Evolutionary conservation across 495 filamentous ascomycete genomes (phyloP).

Genomic region (Patellaria atrata): DNA sequence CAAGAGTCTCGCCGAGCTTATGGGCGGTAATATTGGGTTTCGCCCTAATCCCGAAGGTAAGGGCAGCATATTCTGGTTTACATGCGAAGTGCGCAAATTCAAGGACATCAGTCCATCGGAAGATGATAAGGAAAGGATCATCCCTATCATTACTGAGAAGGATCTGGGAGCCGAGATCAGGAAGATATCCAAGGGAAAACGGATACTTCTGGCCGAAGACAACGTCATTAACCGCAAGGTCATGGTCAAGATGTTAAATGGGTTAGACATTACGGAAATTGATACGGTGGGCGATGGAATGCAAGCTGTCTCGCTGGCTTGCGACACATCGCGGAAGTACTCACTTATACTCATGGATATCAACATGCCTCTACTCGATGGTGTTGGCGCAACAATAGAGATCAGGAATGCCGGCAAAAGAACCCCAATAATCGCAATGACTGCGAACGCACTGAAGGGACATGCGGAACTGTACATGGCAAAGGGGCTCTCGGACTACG

Average conservation of each 20-base stretch:
- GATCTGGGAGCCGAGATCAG: slow-evolving; percentile 21
- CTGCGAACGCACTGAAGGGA: slow-evolving; percentile 47
- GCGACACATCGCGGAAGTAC: no score
- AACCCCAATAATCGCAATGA: slow-evolving; percentile 49
- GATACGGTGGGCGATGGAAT: slow-evolving; percentile 41
- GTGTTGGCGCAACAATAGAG: slow-evolving; percentile 27
- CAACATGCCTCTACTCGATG: slow-evolving; percentile 37
- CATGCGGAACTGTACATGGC: slow-evolving; percentile 43
- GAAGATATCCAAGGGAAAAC: slow-evolving; percentile 25
- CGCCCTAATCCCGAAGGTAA: slow-evolving; percentile 35
- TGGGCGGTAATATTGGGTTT: slow-evolving; percentile 26
- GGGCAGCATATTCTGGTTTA: slow-evolving; percentile 49
- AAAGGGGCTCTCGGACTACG: slow-evolving; percentile 48
- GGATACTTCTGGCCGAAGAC: slow-evolving; percentile 29
- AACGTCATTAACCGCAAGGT: slow-evolving; percentile 46
- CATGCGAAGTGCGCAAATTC: slow-evolving; percentile 35
- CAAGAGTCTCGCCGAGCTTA: slow-evolving; percentile 16
- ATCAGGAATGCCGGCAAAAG: slow-evolving; percentile 28
- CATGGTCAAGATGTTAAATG: slow-evolving; percentile 42
- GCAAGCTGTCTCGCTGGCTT: slow-evolving; percentile 40
- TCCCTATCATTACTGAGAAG: no score
- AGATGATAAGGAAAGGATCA: slow-evolving; percentile 19
- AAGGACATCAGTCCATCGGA: slow-evolving; percentile 14
- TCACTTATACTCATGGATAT: slow-evolving; percentile 42
- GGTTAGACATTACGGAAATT: slow-evolving; percentile 38